Conservation (phyloP, 2,329 filamentous ascomycete genomes). For the Fusarium pseudonygamai region DNA sequence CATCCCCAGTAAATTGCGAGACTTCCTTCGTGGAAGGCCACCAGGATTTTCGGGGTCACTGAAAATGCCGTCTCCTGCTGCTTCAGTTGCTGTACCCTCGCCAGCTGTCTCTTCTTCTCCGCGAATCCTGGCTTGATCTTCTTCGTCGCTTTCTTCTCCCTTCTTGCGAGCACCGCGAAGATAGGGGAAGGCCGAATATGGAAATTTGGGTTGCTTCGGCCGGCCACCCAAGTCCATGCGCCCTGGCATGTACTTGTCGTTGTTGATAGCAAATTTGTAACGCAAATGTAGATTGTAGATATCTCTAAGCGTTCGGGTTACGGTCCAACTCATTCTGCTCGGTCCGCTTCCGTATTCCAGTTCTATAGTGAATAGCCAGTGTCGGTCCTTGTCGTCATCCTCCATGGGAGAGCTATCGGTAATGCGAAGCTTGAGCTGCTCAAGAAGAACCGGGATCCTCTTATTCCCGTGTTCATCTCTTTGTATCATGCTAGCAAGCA, state of each 20-base stretch:
- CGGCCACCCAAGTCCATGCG: slow-evolving; percentile 71
- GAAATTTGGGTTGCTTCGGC: slow-evolving; percentile 89
- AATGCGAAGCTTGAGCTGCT: slow-evolving; percentile 91
- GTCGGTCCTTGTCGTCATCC: slow-evolving; percentile 70
- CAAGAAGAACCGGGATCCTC: slow-evolving; percentile 91
- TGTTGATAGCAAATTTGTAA: slow-evolving; percentile 87
- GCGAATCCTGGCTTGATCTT: slow-evolving; percentile 58
- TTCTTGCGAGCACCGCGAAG: slow-evolving; percentile 82
- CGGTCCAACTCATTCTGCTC: slow-evolving; percentile 96
- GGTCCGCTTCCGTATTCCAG: slow-evolving; percentile 96
- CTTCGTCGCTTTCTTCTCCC: slow-evolving; percentile 83
- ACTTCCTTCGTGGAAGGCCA: slow-evolving; percentile 56
- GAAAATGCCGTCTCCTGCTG: slow-evolving; percentile 62
- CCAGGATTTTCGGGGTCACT: slow-evolving; percentile 48
- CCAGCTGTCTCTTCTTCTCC: slow-evolving; percentile 58
- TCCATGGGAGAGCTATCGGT: slow-evolving; percentile 79
- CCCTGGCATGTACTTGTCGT: slow-evolving; percentile 82
- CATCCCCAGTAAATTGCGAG: slow-evolving; percentile 64
- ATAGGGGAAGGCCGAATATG: slow-evolving; percentile 88
- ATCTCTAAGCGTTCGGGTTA: slow-evolving; percentile 86
- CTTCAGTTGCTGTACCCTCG: slow-evolving; percentile 69
- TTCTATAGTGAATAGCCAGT: slow-evolving; percentile 89
- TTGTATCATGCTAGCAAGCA: slow-evolving; percentile 97
- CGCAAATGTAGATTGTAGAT: slow-evolving; percentile 93
- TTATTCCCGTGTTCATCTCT: slow-evolving; percentile 95